Conservation (phyloP, 2,329 filamentous ascomycete genomes). For the Alternaria hordeiaustralica region DNA sequence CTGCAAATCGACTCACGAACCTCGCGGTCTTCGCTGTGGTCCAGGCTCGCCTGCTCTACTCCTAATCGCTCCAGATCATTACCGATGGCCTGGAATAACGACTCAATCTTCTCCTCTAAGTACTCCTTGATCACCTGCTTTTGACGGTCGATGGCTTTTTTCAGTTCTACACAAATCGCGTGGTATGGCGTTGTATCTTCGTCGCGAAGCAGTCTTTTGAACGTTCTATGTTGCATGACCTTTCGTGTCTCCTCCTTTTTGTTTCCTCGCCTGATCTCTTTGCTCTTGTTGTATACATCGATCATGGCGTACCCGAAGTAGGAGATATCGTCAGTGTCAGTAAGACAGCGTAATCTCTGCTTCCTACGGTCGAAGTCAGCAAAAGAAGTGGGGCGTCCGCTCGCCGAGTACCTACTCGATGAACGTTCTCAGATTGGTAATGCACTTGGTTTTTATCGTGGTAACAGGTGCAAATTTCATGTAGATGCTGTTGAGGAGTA, state of each 20-base stretch:
- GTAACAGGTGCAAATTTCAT: not conserved
- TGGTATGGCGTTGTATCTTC: not conserved
- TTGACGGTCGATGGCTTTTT: not conserved
- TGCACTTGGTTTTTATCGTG: not conserved
- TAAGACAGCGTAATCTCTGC: not conserved
- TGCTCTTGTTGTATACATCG: not conserved
- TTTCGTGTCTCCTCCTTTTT: not conserved
- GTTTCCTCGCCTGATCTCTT: not conserved
- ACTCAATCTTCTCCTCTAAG: not conserved
- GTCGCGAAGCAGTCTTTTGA: not conserved
- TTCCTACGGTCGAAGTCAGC: not conserved
- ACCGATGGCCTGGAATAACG: not conserved
- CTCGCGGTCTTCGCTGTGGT: not conserved
- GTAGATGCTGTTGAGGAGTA: not conserved
- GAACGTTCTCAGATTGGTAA: not conserved
- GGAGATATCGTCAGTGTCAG: not conserved
- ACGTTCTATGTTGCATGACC: not conserved
- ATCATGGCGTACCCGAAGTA: not conserved
- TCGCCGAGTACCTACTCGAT: not conserved
- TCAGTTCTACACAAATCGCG: not conserved
- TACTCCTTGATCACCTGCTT: not conserved
- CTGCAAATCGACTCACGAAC: not conserved
- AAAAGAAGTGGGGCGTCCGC: not conserved
- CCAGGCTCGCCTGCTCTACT: not conserved
- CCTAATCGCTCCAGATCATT: not conserved